Base-by-base conservation (phyloP, 1,139 yeast genomes). In the Geotrichum aggregatum region DNA sequence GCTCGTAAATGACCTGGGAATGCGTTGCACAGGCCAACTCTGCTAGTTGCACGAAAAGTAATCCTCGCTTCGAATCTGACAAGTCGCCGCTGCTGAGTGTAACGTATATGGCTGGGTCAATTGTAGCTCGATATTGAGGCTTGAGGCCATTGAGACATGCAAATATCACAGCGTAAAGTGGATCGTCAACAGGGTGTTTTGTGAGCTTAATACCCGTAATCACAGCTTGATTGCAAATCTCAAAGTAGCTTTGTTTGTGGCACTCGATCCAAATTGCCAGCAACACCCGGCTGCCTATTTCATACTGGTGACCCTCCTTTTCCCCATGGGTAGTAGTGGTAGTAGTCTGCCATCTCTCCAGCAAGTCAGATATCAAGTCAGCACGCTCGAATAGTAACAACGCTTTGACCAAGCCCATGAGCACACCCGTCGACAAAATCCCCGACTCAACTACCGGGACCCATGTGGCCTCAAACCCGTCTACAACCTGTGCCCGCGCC, bases 401-500 rank as follows among this genome's bases (percentile, higher is more conserved):
- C 3, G 51, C 51, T 38, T 50, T 46, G 10, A 44, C 41, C 31
- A 50, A 14, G 3, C 46, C 52, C 35, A 28, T 22, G 31, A 49
- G 13, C 11, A 39, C 47, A 6, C 49, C 30, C 16, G 24, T 10
- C 6, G 50, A 26, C 24, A 52, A 18, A 11, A 34, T 13, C 18
- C 49, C 47, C 4, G 28, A 11, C 36, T 52, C 47, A 3, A 52
- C 33, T 18, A 49, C 59, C 19, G 62, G 61, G 21, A 49, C 55
- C 63, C 63, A 61, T 8, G 50, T 48, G 13, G 56, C 38, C 3
- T 57, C 60, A 45, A 61, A 62, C 41, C 58, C 43, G 18, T 57
- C 63, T 11, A 58, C 51, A 30, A 63, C 56, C 42, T 62, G 49
- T 14, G 53, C 49, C 24, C 47, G 16, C 0, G 67, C 61, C 43